Conservation (phyloP, 768 basidiomycete genomes). For the Boletus rufocinnamomeus region DNA sequence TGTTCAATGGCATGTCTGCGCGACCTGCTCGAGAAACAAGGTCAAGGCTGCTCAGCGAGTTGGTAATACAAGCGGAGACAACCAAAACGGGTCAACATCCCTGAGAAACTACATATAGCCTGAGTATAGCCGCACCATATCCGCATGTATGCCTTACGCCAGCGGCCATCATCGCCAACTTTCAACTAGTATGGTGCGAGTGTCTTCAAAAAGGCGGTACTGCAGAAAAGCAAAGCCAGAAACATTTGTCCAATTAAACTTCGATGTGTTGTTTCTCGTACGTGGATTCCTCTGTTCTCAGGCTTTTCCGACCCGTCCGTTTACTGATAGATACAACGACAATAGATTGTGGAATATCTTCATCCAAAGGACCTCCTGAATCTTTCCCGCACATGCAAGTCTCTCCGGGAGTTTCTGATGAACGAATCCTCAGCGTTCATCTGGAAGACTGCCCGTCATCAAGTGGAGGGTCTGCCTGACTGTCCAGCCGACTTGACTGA, state of each 20-base stretch:
- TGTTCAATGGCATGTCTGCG: slow-evolving; percentile 67
- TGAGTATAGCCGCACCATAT: neutral
- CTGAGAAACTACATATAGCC: too few relatives aligned
- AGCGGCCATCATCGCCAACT: neutral
- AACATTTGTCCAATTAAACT: slow-evolving; percentile 11
- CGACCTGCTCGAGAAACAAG: too few relatives aligned
- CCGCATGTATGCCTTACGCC: too few relatives aligned
- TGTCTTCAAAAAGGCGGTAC: neutral
- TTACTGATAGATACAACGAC: neutral
- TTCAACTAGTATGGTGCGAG: neutral
- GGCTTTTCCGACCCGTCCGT: neutral
- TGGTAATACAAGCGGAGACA: too few relatives aligned
- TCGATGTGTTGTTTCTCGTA: slow-evolving; percentile 24
- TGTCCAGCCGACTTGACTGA: neutral
- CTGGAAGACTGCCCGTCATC: slow-evolving; percentile 17
- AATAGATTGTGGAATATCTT: slow-evolving; percentile 40
- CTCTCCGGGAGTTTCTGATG: slow-evolving; percentile 40
- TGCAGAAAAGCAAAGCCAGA: neutral
- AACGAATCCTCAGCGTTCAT: slow-evolving; percentile 27
- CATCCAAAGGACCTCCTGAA: slow-evolving; percentile 30
- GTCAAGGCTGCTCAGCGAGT: too few relatives aligned
- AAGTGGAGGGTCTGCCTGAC: neutral
- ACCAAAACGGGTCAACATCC: too few relatives aligned
- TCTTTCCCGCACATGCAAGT: slow-evolving; percentile 42
- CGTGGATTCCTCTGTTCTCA: too few relatives aligned